Evolutionary conservation across 805 yeast species (phyloP).

Genomic region (Kluyveromyces nonfermentans): DNA sequence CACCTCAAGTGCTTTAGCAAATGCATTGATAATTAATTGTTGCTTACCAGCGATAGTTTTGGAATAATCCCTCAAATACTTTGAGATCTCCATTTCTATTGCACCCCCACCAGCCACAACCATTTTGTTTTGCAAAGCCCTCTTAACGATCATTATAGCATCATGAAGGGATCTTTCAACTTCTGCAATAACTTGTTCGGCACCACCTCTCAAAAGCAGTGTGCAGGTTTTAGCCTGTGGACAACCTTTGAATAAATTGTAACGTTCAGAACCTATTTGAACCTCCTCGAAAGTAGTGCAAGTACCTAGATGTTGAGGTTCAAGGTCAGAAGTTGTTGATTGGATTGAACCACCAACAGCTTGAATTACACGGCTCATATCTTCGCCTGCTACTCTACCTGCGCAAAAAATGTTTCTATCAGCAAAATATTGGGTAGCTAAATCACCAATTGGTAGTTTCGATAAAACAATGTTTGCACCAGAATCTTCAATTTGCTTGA

Average conservation of each 20-base stretch:
- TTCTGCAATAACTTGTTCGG: constrained; percentile 96
- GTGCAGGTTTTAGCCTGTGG: constrained; percentile 92
- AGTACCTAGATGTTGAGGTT: constrained; percentile 66
- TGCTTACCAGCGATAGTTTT: constrained; percentile 90
- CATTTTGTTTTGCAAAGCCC: constrained; percentile 78
- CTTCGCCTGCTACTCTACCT: constrained; percentile 84
- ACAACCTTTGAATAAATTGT: constrained; percentile 86
- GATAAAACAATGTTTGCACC: constrained; percentile 93
- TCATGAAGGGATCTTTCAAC: constrained; percentile 96
- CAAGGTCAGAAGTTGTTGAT: constrained; percentile 64
- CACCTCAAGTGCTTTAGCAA: constrained; percentile 88
- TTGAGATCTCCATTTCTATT: constrained; percentile 93
- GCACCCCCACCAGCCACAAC: constrained; percentile 99
- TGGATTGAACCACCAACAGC: constrained; percentile 94
- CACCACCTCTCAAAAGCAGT: constrained; percentile 89
- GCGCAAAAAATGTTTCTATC: constrained; percentile 96
- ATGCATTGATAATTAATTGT: constrained; percentile 85
- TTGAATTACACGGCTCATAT: constrained; percentile 81
- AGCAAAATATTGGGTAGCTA: constrained; percentile 98
- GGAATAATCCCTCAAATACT: constrained; percentile 76
- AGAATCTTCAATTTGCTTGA: constrained; percentile 68
- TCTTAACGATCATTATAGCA: constrained; percentile 95
- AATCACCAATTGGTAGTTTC: constrained; percentile 92
- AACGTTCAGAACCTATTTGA: constrained; percentile 94
- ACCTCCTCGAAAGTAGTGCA: constrained; percentile 83